Evolutionary conservation across 2,329 filamentous ascomycete species (phyloP).

Genomic region (Monilinia aucupariae): DNA sequence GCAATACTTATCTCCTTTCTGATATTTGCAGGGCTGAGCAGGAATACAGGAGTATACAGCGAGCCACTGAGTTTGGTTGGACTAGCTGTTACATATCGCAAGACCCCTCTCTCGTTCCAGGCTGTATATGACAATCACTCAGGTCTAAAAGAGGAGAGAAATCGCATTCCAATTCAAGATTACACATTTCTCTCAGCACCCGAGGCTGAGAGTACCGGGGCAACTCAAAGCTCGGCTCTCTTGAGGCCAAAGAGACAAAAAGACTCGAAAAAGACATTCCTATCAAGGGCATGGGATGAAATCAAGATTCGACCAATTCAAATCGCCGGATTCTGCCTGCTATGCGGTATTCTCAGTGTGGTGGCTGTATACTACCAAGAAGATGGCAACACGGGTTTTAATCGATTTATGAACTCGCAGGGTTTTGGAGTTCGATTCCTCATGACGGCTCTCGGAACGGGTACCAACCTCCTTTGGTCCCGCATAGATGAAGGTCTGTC

Average conservation of each 20-base stretch:
- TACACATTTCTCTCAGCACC: not conserved
- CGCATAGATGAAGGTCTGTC: slow-evolving; percentile 38
- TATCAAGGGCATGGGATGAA: not conserved
- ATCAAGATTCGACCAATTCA: not conserved
- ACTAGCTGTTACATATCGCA: not conserved
- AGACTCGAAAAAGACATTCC: not conserved
- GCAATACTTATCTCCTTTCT: not conserved
- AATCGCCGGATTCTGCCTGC: not conserved
- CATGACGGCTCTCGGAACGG: slow-evolving; percentile 39
- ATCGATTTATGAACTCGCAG: slow-evolving; percentile 39
- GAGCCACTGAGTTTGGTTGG: slow-evolving; percentile 5
- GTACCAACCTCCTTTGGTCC: slow-evolving; percentile 40
- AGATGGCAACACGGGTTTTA: slow-evolving; percentile 35
- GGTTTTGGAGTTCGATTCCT: slow-evolving; percentile 40
- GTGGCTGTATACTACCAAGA: not conserved
- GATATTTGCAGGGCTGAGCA: not conserved
- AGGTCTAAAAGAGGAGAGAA: too few species aligned
- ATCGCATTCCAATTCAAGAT: not conserved
- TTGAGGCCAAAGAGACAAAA: not conserved
- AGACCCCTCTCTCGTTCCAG: not conserved
- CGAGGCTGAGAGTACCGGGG: not conserved
- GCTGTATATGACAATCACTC: not conserved
- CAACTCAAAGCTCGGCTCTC: not conserved
- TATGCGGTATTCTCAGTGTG: not conserved
- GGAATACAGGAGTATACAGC: not conserved